Evolutionary conservation across 768 basidiomycete genomes (phyloP).

Genomic region (Sutorius australiensis): DNA sequence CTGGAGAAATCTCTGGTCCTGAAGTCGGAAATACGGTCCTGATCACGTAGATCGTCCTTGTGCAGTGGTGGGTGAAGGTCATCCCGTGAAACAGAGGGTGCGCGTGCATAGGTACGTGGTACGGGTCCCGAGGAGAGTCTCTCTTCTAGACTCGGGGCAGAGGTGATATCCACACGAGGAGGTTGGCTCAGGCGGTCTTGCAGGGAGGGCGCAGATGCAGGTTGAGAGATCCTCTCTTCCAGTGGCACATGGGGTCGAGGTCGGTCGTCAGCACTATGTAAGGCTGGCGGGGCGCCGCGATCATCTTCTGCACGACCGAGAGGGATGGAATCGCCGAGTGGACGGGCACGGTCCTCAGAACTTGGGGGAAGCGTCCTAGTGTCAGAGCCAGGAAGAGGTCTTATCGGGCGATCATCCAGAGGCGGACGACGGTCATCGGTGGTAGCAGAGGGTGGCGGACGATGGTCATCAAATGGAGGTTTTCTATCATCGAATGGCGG

Average conservation of each 20-base stretch:
- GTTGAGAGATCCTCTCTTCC: conserved; percentile 40
- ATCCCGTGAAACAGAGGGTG: conserved; percentile 32
- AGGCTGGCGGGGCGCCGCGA: conserved; percentile 18
- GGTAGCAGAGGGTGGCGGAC: conserved; percentile 5
- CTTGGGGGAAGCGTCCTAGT: conserved; percentile 10
- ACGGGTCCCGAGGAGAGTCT: conserved; percentile 36
- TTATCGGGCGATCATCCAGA: conserved; percentile 33
- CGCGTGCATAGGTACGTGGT: conserved; percentile 20
- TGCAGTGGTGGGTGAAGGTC: conserved; percentile 31
- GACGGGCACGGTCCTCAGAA: conserved; percentile 22
- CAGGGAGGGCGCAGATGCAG: conserved; percentile 30
- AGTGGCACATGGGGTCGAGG: conserved; percentile 27
- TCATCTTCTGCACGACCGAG: conserved; percentile 25
- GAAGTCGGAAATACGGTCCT: conserved; percentile 21
- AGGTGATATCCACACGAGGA: conserved; percentile 20
- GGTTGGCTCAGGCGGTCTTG: conserved; percentile 40
- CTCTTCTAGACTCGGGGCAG: conserved; percentile 39
- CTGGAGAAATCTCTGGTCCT: conserved; percentile 35
- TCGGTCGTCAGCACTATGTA: conserved; percentile 26
- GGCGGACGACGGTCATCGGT: conserved; percentile 23
- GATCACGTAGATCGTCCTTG: conserved; percentile 31
- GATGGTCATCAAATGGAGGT: conserved; percentile 30
- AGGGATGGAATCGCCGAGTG: conserved; percentile 17
- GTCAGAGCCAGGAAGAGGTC: conserved; percentile 25
- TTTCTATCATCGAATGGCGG: conserved; percentile 31